Evolutionary conservation across 2,329 filamentous ascomycete genomes (phyloP).

Genomic region (Sporothrix brunneoviolacea): DNA sequence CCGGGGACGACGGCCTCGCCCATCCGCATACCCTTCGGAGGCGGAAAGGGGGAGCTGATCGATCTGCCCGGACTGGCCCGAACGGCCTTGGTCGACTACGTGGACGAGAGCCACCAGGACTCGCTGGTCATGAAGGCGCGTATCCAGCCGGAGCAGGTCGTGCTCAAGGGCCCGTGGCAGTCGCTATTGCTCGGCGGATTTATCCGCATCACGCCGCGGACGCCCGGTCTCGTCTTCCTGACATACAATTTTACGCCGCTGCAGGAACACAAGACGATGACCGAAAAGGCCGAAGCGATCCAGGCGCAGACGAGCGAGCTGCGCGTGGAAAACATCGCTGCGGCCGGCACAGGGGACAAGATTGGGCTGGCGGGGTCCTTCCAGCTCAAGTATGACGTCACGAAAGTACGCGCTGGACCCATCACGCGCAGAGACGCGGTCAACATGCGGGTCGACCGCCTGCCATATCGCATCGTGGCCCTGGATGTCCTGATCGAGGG

Average conservation of each 20-base stretch:
- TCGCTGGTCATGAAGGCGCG: constrained; percentile 74
- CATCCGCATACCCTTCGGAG: constrained; percentile 85
- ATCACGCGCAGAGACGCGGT: constrained; percentile 58
- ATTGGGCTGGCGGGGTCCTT: constrained; percentile 70
- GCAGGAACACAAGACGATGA: constrained; percentile 67
- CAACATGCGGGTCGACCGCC: constrained; percentile 55
- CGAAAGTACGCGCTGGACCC: constrained; percentile 67
- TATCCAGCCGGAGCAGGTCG: constrained; percentile 63
- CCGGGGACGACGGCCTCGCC: constrained; percentile 93
- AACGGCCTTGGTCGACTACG: constrained; percentile 63
- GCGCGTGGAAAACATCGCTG: constrained; percentile 57
- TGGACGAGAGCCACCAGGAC: constrained; percentile 57
- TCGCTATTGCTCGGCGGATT: constrained; percentile 81
- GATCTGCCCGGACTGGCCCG: constrained; percentile 83
- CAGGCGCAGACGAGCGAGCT: constrained; percentile 57
- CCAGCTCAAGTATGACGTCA: constrained; percentile 73
- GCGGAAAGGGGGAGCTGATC: constrained; percentile 80
- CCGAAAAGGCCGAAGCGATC: constrained; percentile 69
- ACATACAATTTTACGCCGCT: constrained; percentile 85
- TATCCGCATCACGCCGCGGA: constrained; percentile 75
- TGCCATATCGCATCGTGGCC: constrained; percentile 75
- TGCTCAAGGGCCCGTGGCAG: constrained; percentile 62
- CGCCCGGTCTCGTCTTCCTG: constrained; percentile 59
- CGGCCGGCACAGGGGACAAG: constrained; percentile 48
- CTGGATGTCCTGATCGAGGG: constrained; percentile 87